Evolutionary conservation across 1,139 yeast species (phyloP).

Genomic region (Pneumocystis murina): DNA sequence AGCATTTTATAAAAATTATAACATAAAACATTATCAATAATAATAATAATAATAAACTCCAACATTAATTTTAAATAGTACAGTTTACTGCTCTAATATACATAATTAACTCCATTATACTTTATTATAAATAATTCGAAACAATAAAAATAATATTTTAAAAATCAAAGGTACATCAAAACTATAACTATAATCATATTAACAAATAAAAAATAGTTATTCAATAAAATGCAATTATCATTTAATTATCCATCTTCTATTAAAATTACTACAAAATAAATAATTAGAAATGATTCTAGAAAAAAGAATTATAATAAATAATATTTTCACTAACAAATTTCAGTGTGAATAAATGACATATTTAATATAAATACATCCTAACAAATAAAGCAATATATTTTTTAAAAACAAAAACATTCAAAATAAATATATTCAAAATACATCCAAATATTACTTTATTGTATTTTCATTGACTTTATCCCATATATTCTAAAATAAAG

Average conservation of each 20-base stretch:
- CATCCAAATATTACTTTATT: neutral
- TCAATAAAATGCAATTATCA: neutral
- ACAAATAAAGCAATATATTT: neutral
- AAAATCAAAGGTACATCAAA: neutral
- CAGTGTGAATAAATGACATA: neutral
- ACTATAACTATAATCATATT: neutral
- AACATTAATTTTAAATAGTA: too few species aligned
- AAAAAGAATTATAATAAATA: neutral
- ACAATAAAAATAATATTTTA: too few species aligned
- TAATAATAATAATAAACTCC: too few species aligned
- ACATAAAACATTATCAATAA: too few species aligned
- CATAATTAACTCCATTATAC: neutral
- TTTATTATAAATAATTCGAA: too few species aligned
- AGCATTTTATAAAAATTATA: too few species aligned
- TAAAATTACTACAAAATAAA: neutral
- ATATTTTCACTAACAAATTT: neutral
- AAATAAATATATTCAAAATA: neutral
- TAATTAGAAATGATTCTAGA: neutral
- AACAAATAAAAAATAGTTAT: too few species aligned
- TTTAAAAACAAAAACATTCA: neutral
- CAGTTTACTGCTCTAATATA: too few species aligned
- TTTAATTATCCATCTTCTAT: too few species aligned
- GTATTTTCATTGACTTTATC: neutral
- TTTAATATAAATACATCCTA: neutral
- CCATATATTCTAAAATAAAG: neutral